Base-by-base conservation (phyloP, 1,284 basidiomycete genomes). In the Ganoderma lingzhi region DNA sequence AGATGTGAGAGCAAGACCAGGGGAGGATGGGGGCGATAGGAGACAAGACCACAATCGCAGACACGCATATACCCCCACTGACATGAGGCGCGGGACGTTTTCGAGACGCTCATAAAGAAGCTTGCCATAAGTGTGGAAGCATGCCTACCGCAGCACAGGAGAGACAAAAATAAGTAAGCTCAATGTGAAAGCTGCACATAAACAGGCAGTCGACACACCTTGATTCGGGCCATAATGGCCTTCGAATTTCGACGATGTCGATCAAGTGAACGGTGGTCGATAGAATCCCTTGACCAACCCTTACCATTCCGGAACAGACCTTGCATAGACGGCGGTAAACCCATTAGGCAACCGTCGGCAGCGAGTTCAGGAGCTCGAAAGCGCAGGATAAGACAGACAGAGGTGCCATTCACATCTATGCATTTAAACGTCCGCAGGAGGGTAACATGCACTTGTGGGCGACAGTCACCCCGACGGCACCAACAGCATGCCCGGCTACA, bases 351-450 rank as follows among this genome's bases (percentile, higher is more conserved):
- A 51, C 14, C 48, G 48, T 28, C 23, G 48, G 2, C 10, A 41
- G 35, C 35, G 35, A 41, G 37, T 4, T 9, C 4, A 4, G 37
- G 9, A 37, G 37, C 37, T 37, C 37, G 9, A 37, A 37, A 37
- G 5, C 10, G 41, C 17, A 15, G 14, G 23, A 30, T 10, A 15
- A 30, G 17, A 17, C 15, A 39, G 35, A 14, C 56, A 39, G 19
- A 32, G 35, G 48, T 53, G 64, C 42, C 59, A 62, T 68, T 62
- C 67, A 62, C 67, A 56, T 69, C 69, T 71, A 73, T 71, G 66
- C 53, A 73, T 73, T 73, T 53, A 62, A 68, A 51, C 37, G 63
- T 48, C 67, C 6, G 66, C 44, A 56, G 65, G 6, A 65, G 41
- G 51, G 53, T 58, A 56, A 64, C 59, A 60, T 67, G 30, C 63